Base-by-base conservation (phyloP, 192 early-diverging fungal genomes). In the Spizellomyces punctatus region DNA sequence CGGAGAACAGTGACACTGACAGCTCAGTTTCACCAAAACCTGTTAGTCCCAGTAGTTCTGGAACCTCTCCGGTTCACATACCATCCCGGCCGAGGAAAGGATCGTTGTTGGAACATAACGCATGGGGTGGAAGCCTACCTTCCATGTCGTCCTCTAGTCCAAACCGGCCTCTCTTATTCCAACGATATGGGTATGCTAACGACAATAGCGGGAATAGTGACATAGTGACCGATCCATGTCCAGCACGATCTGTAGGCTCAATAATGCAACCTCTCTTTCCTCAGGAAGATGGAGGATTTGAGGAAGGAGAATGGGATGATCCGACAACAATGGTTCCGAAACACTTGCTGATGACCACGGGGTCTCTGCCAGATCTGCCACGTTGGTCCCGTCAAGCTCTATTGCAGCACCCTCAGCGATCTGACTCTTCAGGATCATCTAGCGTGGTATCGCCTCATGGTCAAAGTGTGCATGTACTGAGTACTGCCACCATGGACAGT, bases 321-420 rank as follows among this genome's bases (percentile, higher is more conserved):
- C 66, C 77, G 4, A 73, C 72, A 9, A 57, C 77, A 27, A 22
- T 64, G 64, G 55, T 76, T 8, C 82, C 82, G 22, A 83, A 80
- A 64, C 82, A 83, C 36, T 49, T 83, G 50, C 67, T 83, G 21
- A 43, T 66, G 41, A 49, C 68, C 55, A 74, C 77, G 9, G 67
- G 72, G 12, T 80, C 78, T n/a, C 49, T 77, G 10, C 82, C 82
- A 17, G 82, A 83, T 36, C 21, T 83, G 9, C 78, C 82, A 19
- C 63, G 61, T 43, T 83, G 82, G 82, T 54, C 46, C 45, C 50
- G 50, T 19, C 27, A 36, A 36, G 50, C 14, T 19, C 17, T n/a
- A n/a, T 54, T 54, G 12, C 50, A 54, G 17, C 17, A n/a, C 14
- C 50, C 50, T 19, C 12, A 12, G 14, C 14, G 14, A 0, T 54